Evolutionary conservation across 192 early-diverging fungal genomes (phyloP), one percentile per base, ranked within the genome.

Genomic region (Rhizophagus prolifer): DNA sequence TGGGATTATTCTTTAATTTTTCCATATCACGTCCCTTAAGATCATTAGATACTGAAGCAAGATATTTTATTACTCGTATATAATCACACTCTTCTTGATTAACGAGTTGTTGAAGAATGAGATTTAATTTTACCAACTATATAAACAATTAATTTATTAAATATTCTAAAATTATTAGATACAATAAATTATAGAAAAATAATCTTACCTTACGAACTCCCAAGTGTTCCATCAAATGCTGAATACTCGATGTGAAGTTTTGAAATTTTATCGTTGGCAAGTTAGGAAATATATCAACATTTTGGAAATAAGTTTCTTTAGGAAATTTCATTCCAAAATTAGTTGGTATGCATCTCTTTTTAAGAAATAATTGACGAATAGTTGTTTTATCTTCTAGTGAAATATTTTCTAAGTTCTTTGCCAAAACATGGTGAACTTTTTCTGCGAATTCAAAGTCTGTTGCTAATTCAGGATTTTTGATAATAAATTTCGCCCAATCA

Each of bases 51-150:
- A 94, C 85, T 1, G 88, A 86, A 0, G 89, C 85, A 12, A 97
- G 82, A 78, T 95, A 97, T 76, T 94, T 93, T 46, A 94, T 79
- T 2, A 97, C 81, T 76, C 93, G 88, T 25, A 92, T 84, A 77
- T 95, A 92, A 71, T 94, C 91, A 92, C 92, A 97, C 63, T 90
- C 91, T 36, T 93, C 86, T 13, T 88, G 86, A 63, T 85, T 88
- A 41, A 85, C 80, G 36, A 97, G 82, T n/a, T 94, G 86, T 62
- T 93, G 86, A 82, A 96, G 94, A 16, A 96, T 86, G 72, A 95
- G 63, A 70, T 94, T 92, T 54, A 97, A 80, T 38, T 96, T 92
- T 9, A 96, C 93, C 77, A 93, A 89, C 84, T 88, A 82, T 23
- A 65, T 30, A 38, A 38, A 0, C 36, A 38, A 38, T 38, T 38